These are phyloP conservation scores for Brassica incana DNA, from an alignment of 345 rosid species.

Conservation along the genomic window DNA sequence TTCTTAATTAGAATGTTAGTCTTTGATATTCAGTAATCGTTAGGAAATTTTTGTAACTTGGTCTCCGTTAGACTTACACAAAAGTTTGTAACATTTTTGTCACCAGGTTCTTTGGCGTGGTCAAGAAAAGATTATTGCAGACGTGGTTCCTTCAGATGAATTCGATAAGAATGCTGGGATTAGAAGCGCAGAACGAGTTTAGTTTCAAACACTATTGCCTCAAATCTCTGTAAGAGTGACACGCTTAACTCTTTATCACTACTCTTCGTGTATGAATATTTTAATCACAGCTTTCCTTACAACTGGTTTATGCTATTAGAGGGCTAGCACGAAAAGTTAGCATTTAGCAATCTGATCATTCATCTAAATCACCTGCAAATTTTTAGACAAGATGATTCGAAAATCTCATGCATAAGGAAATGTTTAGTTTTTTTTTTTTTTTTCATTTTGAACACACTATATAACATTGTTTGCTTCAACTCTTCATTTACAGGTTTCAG, in stretches of 20 bases:
- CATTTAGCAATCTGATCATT: slow-evolving; percentile 1
- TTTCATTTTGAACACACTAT: not conserved
- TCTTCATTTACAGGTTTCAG: slow-evolving; percentile 21
- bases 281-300: not conserved
- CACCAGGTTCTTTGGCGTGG: slow-evolving; percentile 78
- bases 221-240: slow-evolving; percentile 41
- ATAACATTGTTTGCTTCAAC: slow-evolving; percentile 7
- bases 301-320: not conserved
- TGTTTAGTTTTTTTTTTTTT: not conserved
- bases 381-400: not conserved
- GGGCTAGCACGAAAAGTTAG: not conserved
- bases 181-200: slow-evolving; percentile 44
- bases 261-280: too few species aligned
- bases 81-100: slow-evolving; percentile 2
- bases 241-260: not conserved
- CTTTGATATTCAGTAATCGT: not conserved
- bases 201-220: slow-evolving; percentile 30
- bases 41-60: not conserved
- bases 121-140: slow-evolving; percentile 67
- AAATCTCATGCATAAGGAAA: not conserved
- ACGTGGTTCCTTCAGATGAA: slow-evolving; percentile 65
- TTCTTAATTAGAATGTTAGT: not conserved
- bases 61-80: not conserved
- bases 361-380: slow-evolving; percentile 5
- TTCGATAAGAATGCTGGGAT: slow-evolving; percentile 73